Base-by-base conservation (phyloP, 78 protist species). In the Salpingoeca rosetta region DNA sequence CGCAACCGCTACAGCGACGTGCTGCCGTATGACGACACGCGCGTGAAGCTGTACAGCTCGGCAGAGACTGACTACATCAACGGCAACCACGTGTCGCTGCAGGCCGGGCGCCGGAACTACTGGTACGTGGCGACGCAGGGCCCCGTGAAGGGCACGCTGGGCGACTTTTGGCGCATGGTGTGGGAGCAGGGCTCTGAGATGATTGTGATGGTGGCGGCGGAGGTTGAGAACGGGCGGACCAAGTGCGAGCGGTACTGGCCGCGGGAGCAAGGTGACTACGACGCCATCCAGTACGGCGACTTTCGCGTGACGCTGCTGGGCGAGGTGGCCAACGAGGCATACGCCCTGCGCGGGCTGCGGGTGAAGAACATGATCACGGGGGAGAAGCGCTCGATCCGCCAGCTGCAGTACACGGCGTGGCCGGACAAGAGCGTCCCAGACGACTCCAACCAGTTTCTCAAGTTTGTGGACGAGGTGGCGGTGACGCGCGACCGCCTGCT, bases 121-220 rank as follows among this genome's bases (percentile, higher is more conserved):
- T 37, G 3, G 40, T 89, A 85, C 73, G 83, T 91, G 27, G 86
- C 92, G 65, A 35, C 89, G 31, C 90, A 85, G 80, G 90, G 92
- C 24, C 94, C 94, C 40, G 2, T 88, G 43, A 41, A 10, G 17
- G 11, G 22, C n/a, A 88, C 92, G 37, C 27, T 89, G 35, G 77
- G 57, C 24, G 94, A 92, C 74, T 92, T 92, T 51, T 92, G 94
- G 94, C 40, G 90, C 25, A 90, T 92, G 92, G 87, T 92, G 11
- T 91, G 75, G 73, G 92, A 92, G 76, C 86, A 86, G n/a, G 56
- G 56, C 43, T 31, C 76, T 24, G 31, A 27, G 38, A 56, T 82
- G 41, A 82, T 92, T 24, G 85, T 90, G 25, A 92, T 89, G 91
- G 80, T 92, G 42, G 74, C 92, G 25, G 27, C 39, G 0, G 78